Base-by-base conservation (phyloP, 1,284 basidiomycete species). In the Trametes polyzona region DNA sequence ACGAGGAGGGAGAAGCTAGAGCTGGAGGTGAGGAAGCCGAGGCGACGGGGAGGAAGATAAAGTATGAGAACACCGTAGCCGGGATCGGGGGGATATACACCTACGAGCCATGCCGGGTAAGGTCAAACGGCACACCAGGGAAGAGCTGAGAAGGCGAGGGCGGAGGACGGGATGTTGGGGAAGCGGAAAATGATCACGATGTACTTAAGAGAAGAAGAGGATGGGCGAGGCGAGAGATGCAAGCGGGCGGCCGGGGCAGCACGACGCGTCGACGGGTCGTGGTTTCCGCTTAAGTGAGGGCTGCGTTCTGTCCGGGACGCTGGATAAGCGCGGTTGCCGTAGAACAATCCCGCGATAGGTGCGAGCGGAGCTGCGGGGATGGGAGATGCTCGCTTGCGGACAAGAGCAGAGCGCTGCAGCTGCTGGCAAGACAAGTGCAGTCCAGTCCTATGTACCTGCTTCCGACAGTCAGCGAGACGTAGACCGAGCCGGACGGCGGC, bases 211-310 rank as follows among this genome's bases (percentile, higher is more conserved):
- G n/a, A 47, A 36, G 52, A 35, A 23, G 44, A 33, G 40, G 52
- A 23, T 23, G 44, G 27, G 52, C 36, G 49, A 54, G 19, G 52
- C 52, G 46, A 42, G 30, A 36, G 36, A 47, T 21, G 33, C 33
- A 26, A 14, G 21, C 53, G 35, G 30, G 40, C 36, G 47, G 46
- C 29, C 36, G 32, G 47, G 36, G 43, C 42, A 35, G 36, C 32
- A 36, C 8, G 39, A 29, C 42, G 49, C 17, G 37, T 35, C 35
- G 52, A 40, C 39, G 47, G 47, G 39, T 53, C 49, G 44, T 27
- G 33, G 39, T 40, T 48, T 46, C 52, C 57, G 57, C 51, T 48
- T 55, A 54, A 42, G 41, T 40, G 43, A 43, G 17, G 48, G 19
- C n/a, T 24, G 51, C 26, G 30, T 51, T 58, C 47, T 39, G 35